Evolutionary conservation across 2,329 filamentous ascomycete species (phyloP).

Genomic region (Sarocladiaceae sp.): DNA sequence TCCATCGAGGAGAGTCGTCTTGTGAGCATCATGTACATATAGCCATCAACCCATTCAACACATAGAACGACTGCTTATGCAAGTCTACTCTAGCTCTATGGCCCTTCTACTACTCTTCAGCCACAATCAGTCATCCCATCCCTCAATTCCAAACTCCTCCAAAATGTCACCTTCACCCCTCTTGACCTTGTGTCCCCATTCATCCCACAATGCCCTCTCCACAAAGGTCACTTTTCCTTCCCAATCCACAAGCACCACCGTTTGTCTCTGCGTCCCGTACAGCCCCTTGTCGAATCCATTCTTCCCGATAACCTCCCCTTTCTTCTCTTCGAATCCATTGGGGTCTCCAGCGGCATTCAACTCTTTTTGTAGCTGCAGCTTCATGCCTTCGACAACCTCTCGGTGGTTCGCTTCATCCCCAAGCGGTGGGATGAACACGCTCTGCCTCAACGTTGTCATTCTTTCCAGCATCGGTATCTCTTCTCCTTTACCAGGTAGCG

Average conservation of each 20-base stretch:
- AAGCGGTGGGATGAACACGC: conserved; percentile 56
- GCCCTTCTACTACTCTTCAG: background rate
- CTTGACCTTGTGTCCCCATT: conserved; percentile 46
- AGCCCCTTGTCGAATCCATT: conserved; percentile 49
- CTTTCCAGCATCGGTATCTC: conserved; percentile 40
- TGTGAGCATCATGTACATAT: too few species aligned
- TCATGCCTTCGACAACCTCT: conserved; percentile 39
- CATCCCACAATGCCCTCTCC: conserved; percentile 55
- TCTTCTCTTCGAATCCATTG: too few species aligned
- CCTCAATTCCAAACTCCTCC: conserved; percentile 51
- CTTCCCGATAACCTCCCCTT: conserved; percentile 3
- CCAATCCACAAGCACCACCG: conserved; percentile 55
- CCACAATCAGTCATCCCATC: conserved; percentile 33
- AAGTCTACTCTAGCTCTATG: background rate
- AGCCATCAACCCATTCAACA: background rate
- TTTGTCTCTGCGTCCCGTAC: conserved; percentile 62
- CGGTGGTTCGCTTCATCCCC: conserved; percentile 39
- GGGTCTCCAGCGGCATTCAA: conserved; percentile 18
- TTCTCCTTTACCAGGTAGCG: conserved; percentile 32
- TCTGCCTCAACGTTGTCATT: conserved; percentile 47
- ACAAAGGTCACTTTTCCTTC: conserved; percentile 54
- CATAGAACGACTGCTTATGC: background rate
- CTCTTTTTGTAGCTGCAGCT: conserved; percentile 28
- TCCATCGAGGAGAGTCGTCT: too few species aligned
- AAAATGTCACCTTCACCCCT: conserved; percentile 49